phyloP scores from a whole-genome alignment of 768 basidiomycete genomes.

The Tylopilus cervinicoccineus region DNA sequence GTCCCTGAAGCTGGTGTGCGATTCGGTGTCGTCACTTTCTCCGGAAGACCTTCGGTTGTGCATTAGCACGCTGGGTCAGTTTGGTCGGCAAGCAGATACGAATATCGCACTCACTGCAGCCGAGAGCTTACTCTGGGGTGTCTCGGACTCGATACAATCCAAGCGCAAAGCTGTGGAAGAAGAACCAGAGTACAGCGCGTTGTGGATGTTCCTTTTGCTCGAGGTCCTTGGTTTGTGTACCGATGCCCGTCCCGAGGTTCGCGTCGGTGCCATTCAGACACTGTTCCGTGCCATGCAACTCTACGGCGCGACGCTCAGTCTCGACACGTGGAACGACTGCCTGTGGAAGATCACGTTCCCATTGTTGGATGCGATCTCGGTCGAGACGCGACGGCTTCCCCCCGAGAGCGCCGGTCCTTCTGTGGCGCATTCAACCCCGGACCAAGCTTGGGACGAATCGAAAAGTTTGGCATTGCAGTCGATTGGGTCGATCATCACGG shows the following conservation, averaged over 20 bases:
- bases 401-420: constrained; percentile 12
- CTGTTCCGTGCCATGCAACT: constrained; percentile 91
- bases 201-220: constrained; percentile 92
- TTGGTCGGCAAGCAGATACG: constrained; percentile 89
- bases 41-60: constrained; percentile 81
- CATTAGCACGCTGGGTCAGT: constrained; percentile 86
- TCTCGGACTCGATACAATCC: constrained; percentile 91
- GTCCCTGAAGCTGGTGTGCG: constrained; percentile 90
- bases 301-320: constrained; percentile 82
- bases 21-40: constrained; percentile 80
- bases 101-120: constrained; percentile 95
- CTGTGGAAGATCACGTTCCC: constrained; percentile 92
- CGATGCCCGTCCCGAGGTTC: constrained; percentile 81
- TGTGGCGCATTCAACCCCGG: constrained; percentile 11
- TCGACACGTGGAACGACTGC: constrained; percentile 85
- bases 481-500: constrained; percentile 76
- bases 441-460: constrained; percentile 79
- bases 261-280: constrained; percentile 93
- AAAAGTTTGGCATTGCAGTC: constrained; percentile 83
- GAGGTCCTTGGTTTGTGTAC: constrained; percentile 81
- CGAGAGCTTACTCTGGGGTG: constrained; percentile 90
- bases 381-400: constrained; percentile 43
- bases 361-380: constrained; percentile 66
- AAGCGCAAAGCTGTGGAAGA: constrained; percentile 65
- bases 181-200: constrained; percentile 67